Base-by-base conservation (phyloP, 78 protist genomes). In the Mastigamoeba balamuthi region DNA sequence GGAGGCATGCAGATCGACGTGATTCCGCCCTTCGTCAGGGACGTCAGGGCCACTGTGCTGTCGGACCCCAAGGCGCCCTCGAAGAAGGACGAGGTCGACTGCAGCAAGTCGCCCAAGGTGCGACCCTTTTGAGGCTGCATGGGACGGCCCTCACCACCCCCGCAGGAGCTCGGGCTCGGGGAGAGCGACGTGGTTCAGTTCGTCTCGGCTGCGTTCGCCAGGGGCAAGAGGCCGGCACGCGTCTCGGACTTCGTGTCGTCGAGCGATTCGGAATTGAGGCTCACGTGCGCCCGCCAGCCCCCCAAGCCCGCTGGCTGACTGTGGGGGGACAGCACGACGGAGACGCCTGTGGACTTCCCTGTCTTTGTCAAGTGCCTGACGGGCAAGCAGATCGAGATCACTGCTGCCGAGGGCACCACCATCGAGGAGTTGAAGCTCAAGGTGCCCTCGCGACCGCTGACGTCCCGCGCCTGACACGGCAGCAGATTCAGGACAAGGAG, bases 291-390 rank as follows among this genome's bases (percentile, higher is more conserved):
- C n/a, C n/a, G n/a, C n/a, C 17, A 48, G 33, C 17, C 58, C 33
- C 58, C 58, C 58, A 17, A 17, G 33, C 58, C 58, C 33, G 17
- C 58, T 48, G 17, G 58, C 58, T 25, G 58, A 48, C 17, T 25
- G 17, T 48, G 58, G 17, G 17, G 33, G 33, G 17, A 48, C 17
- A 48, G 17, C 58, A 48, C 33, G 58, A 48, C 17, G 17, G 33
- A 17, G 58, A 17, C 33, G 58, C 17, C 58, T 48, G 58, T 17
- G 17, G 58, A 48, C 33, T 48, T 48, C 17, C 33, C 17, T 17
- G 17, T 90, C 41, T 86, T 86, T 48, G 91, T 90, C 58, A 90
- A 86, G 78, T 85, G 90, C 36, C 75, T 90, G 27, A 90, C 94
- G 3, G 95, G 92, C 53, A 91, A 91, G 72, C 58, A 48, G 17